phyloP scores from a whole-genome alignment of 371 early-diverging fungal species.

The Rhizopus arrhizus region DNA sequence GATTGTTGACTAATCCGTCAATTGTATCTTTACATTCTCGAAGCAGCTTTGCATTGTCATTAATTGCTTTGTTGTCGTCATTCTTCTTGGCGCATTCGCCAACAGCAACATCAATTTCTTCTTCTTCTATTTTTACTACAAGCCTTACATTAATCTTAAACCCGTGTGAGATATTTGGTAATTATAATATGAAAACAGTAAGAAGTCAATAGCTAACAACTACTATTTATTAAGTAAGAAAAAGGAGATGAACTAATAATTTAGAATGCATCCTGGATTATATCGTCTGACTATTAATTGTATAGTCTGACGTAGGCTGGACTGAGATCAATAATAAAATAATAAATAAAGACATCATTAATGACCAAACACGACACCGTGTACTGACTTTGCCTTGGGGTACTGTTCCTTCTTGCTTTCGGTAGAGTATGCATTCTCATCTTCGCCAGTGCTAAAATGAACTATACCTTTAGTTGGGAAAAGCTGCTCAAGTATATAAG shows the following conservation, averaged over 20 bases:
- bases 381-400: conserved; percentile 13
- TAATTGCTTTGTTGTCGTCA: conserved; percentile 14
- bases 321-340: too few species aligned
- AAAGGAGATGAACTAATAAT: too few species aligned
- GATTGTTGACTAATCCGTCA: conserved; percentile 13
- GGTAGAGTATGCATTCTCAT: conserved; percentile 10
- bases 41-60: conserved; percentile 11
- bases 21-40: conserved; percentile 14
- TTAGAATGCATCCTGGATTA: too few species aligned
- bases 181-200: too few species aligned
- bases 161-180: too few species aligned
- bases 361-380: too few species aligned
- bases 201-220: too few species aligned
- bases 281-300: too few species aligned
- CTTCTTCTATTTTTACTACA: conserved; percentile 8
- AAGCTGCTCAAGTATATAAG: conserved; percentile 8
- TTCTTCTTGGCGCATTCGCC: conserved; percentile 13
- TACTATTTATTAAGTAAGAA: too few species aligned
- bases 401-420: conserved; percentile 16
- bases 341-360: too few species aligned
- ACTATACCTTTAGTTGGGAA: conserved; percentile 13
- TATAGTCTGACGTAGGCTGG: too few species aligned
- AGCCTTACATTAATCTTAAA: conserved; percentile 10
- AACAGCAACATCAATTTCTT: conserved; percentile 14
- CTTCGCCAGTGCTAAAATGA: conserved; percentile 7